These are phyloP conservation scores for Alternaria metachromatica DNA, from an alignment of 2,329 filamentous ascomycete species.

Conservation along the genomic window DNA sequence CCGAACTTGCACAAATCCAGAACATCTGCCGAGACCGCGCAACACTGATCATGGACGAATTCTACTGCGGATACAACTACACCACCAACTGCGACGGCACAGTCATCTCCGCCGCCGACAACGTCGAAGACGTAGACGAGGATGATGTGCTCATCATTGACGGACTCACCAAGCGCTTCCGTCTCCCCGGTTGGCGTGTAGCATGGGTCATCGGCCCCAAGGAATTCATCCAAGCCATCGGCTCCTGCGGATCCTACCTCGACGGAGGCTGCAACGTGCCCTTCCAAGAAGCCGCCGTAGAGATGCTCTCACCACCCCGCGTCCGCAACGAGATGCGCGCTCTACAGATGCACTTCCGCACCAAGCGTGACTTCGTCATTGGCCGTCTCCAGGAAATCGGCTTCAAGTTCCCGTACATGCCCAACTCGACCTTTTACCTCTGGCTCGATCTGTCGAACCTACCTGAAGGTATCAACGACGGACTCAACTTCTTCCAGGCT, in stretches of 20 bases:
- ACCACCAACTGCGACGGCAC: slow-evolving; percentile 88
- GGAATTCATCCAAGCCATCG: slow-evolving; percentile 93
- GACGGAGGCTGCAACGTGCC: slow-evolving; percentile 94
- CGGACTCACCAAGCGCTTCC: slow-evolving; percentile 94
- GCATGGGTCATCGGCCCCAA: slow-evolving; percentile 96
- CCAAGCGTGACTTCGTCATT: slow-evolving; percentile 92
- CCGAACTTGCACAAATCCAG: slow-evolving; percentile 87
- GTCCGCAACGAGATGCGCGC: slow-evolving; percentile 88
- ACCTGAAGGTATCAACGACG: slow-evolving; percentile 84
- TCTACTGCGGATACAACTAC: slow-evolving; percentile 75
- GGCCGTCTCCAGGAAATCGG: slow-evolving; percentile 81
- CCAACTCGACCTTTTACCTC: slow-evolving; percentile 94
- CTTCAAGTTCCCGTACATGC: slow-evolving; percentile 78
- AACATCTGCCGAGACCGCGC: slow-evolving; percentile 89
- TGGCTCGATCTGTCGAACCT: slow-evolving; percentile 73
- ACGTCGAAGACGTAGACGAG: slow-evolving; percentile 83
- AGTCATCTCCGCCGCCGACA: slow-evolving; percentile 87
- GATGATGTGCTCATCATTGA: slow-evolving; percentile 91
- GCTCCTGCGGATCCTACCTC: slow-evolving; percentile 90
- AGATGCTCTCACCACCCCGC: slow-evolving; percentile 86
- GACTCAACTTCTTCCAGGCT: slow-evolving; percentile 95
- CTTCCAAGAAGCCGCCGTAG: slow-evolving; percentile 91
- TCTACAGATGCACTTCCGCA: slow-evolving; percentile 86
- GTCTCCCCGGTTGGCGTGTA: slow-evolving; percentile 93
- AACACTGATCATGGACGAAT: slow-evolving; percentile 94